Evolutionary conservation across 768 basidiomycete genomes (phyloP).

Genomic region (Boletus rubroflammeus): DNA sequence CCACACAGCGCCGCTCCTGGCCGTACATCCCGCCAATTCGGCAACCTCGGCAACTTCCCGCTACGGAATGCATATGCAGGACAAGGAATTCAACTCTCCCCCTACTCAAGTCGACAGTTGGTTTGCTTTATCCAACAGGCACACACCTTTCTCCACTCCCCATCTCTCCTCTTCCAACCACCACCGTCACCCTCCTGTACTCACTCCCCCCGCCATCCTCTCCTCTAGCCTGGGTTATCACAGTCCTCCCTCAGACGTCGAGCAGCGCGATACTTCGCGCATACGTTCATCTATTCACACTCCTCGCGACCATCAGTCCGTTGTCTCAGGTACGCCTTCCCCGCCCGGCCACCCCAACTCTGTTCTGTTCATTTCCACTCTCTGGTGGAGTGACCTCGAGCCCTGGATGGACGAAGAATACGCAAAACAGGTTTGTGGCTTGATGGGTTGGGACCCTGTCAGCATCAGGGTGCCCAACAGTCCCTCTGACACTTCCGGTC

Average conservation of each 20-base stretch:
- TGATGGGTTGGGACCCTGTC: slow-evolving; percentile 86
- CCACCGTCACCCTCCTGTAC: slow-evolving; percentile 39
- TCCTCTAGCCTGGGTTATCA: slow-evolving; percentile 18
- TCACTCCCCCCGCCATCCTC: slow-evolving; percentile 20
- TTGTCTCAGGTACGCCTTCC: slow-evolving; percentile 15
- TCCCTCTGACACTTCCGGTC: slow-evolving; percentile 52
- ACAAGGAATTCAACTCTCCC: slow-evolving; percentile 35
- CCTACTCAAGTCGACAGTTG: slow-evolving; percentile 28
- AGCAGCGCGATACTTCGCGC: slow-evolving; percentile 15
- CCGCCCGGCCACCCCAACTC: slow-evolving; percentile 28
- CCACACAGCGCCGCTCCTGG: slow-evolving; percentile 6
- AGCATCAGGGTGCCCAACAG: slow-evolving; percentile 69
- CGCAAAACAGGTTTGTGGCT: slow-evolving; percentile 77
- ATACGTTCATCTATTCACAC: slow-evolving; percentile 18
- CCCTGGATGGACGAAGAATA: slow-evolving; percentile 98
- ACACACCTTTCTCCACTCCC: slow-evolving; percentile 22
- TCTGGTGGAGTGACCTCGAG: slow-evolving; percentile 88
- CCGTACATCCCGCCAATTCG: slow-evolving; percentile 16
- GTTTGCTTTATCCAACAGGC: slow-evolving; percentile 34
- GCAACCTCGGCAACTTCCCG: slow-evolving; percentile 32
- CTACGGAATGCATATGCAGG: slow-evolving; percentile 34
- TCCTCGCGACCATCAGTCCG: slow-evolving; percentile 16
- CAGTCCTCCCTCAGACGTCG: slow-evolving; percentile 18
- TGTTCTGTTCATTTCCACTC: slow-evolving; percentile 50
- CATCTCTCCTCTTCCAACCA: slow-evolving; percentile 43